phyloP scores from a whole-genome alignment of 345 rosid species.

The Sisymbrium altissimum region DNA sequence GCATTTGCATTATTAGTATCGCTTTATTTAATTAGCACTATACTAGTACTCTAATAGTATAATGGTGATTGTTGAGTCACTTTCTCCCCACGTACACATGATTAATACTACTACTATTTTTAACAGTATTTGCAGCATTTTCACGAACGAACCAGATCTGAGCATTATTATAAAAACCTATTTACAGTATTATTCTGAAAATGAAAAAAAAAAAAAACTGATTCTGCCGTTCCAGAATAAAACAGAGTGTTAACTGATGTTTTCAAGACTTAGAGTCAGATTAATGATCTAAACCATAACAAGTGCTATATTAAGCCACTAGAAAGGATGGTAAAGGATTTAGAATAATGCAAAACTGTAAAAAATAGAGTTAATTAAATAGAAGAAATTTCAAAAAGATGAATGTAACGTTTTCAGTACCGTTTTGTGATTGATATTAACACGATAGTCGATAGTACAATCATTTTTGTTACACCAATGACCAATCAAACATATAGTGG shows the following conservation, averaged over 20 bases:
- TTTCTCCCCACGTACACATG: conserved; percentile 28
- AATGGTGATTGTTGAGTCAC: conserved; percentile 16
- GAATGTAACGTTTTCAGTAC: neutral
- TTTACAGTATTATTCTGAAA: neutral
- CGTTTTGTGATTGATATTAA: neutral
- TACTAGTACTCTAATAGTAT: neutral
- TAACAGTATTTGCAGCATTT: neutral
- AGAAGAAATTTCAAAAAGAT: neutral
- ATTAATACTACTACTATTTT: neutral
- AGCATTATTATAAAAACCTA: neutral
- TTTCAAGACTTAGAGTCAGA: neutral
- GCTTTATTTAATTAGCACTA: neutral
- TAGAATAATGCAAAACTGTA: too few species aligned
- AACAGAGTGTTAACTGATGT: neutral
- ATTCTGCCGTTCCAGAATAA: neutral
- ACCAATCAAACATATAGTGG: neutral
- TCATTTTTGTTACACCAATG: neutral
- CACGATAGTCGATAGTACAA: neutral
- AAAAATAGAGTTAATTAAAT: neutral
- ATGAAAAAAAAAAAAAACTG: neutral
- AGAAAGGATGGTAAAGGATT: too few species aligned
- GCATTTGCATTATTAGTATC: neutral
- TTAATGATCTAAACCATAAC: neutral
- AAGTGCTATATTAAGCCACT: too few species aligned
- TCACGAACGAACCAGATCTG: conserved; percentile 18